Evolutionary conservation across 1,139 yeast genomes (phyloP), one percentile per base, ranked within the genome.

Genomic region (Magnusiomyces clavatus): DNA sequence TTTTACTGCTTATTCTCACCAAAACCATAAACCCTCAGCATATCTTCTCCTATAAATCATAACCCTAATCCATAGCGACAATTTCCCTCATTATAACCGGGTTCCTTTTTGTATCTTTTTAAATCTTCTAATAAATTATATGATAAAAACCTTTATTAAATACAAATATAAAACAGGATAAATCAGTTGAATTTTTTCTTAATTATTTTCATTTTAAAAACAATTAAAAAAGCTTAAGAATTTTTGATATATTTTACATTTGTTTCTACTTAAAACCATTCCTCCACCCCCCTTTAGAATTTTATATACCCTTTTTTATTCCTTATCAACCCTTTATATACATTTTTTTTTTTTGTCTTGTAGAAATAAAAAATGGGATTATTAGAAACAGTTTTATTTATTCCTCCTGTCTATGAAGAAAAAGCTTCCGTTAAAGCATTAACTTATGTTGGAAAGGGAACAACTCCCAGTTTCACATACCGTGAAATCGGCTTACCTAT

Each of bases 401-500:
- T 53, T 13, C 55, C 55, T 13, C 51, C 51, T n/a, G 19, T 44
- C 31, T 49, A 50, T 6, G 49, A 41, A 4, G 50, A 53, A 20
- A 41, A 39, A n/a, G 37, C 55, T 19, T 36, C 60, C 6, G 60
- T 61, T 46, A 60, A 61, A 50, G 57, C 61, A 13, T 56, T 61
- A 43, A 60, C 63, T 8, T 62, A 51, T 49, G 47, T 54, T 3
- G 56, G 56, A 31, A 60, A 62, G 10, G 61, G 60, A 5, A 57
- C 57, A 10, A 51, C 52, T 16, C 64, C 64, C 34, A 49, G 53
- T 36, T 58, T 62, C 54, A 67, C 73, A 0, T 75, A 75, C 53
- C 77, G 65, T 51, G 69, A 62, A 58, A 68, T 69, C 60, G 69
- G 61, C 61, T 69, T 58, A 47, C 78, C 80, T 6, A 64, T 78